Percentiles rank a stretch among this genome's conserved stretches.
Evolutionary conservation across 345 rosid species (phyloP).

Genomic region (Brassica rapa): DNA sequence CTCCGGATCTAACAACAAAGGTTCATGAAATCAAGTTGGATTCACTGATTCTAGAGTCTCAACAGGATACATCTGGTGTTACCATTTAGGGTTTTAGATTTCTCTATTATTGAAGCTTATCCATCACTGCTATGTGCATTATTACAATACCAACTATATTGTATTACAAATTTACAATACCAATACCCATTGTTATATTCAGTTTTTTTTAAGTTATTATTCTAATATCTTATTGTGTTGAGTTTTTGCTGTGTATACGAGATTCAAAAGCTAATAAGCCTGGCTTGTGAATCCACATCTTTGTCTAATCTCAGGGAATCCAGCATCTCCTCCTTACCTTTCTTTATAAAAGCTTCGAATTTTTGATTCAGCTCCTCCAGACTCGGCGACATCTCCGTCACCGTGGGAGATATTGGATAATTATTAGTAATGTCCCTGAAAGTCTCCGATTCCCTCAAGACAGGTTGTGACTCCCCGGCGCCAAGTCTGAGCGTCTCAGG

Average conservation of each 20-base stretch:
- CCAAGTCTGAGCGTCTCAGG: slow-evolving; percentile 2
- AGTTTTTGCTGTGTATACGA: not conserved
- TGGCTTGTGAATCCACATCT: slow-evolving; percentile 32
- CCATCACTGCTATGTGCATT: not conserved
- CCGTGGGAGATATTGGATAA: slow-evolving; percentile 38
- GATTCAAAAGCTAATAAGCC: not conserved
- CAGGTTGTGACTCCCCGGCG: slow-evolving; percentile 5
- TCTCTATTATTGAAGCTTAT: not conserved
- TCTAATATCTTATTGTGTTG: not conserved
- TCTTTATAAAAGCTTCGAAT: slow-evolving; percentile 77
- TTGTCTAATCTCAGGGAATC: slow-evolving; percentile 59
- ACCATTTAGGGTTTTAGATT: not conserved
- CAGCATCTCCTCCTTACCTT: slow-evolving; percentile 68
- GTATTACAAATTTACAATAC: not conserved
- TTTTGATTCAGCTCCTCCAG: slow-evolving; percentile 80
- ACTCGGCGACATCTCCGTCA: slow-evolving; percentile 52
- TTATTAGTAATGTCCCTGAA: slow-evolving; percentile 67
- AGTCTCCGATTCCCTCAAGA: slow-evolving; percentile 61
- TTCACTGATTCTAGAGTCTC: not conserved
- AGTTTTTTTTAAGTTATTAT: not conserved
- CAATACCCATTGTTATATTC: not conserved
- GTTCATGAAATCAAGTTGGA: not conserved
- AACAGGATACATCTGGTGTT: not conserved
- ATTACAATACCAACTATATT: not conserved
- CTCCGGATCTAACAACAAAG: not conserved